Evolutionary conservation across 164 flowering plant species (phyloP).

Genomic region (Cinnamomum chago): DNA sequence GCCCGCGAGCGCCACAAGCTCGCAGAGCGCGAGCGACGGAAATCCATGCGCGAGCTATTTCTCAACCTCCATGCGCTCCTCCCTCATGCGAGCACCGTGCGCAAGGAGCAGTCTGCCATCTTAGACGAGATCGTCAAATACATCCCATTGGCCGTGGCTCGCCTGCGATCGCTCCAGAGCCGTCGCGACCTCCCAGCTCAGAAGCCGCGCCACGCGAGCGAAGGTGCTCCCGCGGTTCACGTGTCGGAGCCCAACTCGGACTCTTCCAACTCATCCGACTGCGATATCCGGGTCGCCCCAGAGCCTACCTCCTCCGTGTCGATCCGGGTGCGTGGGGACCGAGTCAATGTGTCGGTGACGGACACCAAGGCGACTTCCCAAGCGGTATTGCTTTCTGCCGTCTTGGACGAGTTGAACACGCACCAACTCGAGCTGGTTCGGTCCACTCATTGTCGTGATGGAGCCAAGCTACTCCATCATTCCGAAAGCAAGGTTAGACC

Average conservation of each 20-base stretch:
- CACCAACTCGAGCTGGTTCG: slow-evolving; percentile 21
- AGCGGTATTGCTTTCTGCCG: slow-evolving; percentile 13
- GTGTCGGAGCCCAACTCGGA: neutral
- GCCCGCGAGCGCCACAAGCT: slow-evolving; percentile 28
- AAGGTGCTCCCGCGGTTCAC: neutral
- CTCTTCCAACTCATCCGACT: neutral
- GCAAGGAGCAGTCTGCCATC: slow-evolving; percentile 32
- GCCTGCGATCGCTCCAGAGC: slow-evolving; percentile 24
- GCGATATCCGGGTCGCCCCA: slow-evolving; percentile 20
- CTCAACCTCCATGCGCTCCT: slow-evolving; percentile 26
- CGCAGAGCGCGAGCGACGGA: slow-evolving; percentile 28
- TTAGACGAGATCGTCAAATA: slow-evolving; percentile 35
- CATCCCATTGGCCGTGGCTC: slow-evolving; percentile 30
- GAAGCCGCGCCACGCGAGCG: neutral
- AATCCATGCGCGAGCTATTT: slow-evolving; percentile 32
- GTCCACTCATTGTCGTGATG: slow-evolving; percentile 26
- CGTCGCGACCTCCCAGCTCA: neutral
- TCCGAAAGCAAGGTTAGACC: slow-evolving; percentile 24
- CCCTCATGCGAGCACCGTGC: slow-evolving; percentile 28
- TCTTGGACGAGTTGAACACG: slow-evolving; percentile 23
- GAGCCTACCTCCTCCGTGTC: slow-evolving; percentile 17
- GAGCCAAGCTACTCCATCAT: slow-evolving; percentile 24
- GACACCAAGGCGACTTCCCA: slow-evolving; percentile 16
- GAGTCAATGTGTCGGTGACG: slow-evolving; percentile 21
- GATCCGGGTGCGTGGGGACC: slow-evolving; percentile 23